Evolutionary conservation across 257 asterid genomes (phyloP).

Genomic region (Gentiana dahurica): DNA sequence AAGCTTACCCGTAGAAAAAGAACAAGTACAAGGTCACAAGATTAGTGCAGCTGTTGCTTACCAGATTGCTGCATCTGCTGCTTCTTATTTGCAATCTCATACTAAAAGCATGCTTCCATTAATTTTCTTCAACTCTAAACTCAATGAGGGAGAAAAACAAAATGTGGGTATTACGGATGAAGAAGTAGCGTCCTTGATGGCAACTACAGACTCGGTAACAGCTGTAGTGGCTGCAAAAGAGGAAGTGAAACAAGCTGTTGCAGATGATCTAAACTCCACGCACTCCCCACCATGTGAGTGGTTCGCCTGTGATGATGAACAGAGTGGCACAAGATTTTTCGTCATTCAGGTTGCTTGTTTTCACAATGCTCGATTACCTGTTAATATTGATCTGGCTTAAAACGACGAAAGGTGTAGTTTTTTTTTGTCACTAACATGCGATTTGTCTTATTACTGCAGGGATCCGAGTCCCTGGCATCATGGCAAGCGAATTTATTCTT

Average conservation of each 20-base stretch:
- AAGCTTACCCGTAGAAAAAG: conserved; percentile 16
- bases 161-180: conserved; percentile 21
- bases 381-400: neutral
- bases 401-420: too few relatives aligned
- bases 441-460: conserved; percentile 30
- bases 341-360: conserved; percentile 56
- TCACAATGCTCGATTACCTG: neutral
- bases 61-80: conserved; percentile 89
- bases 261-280: conserved; percentile 77
- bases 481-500: conserved; percentile 96
- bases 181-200: conserved; percentile 67
- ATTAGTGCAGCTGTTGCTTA: conserved; percentile 61
- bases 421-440: conserved; percentile 4
- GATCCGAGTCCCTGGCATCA: conserved; percentile 88
- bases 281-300: conserved; percentile 86
- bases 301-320: conserved; percentile 88
- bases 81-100: conserved; percentile 81
- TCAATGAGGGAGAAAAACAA: conserved; percentile 15
- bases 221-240: conserved; percentile 97
- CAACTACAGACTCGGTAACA: conserved; percentile 82
- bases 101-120: conserved; percentile 62
- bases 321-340: conserved; percentile 64
- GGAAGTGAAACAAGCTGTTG: conserved; percentile 95
- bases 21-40: conserved; percentile 19
- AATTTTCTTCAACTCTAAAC: conserved; percentile 28